Evolutionary conservation across 2,329 filamentous ascomycete species (phyloP), one percentile per base, ranked within the genome.

Genomic region (Capronia epimyces): DNA sequence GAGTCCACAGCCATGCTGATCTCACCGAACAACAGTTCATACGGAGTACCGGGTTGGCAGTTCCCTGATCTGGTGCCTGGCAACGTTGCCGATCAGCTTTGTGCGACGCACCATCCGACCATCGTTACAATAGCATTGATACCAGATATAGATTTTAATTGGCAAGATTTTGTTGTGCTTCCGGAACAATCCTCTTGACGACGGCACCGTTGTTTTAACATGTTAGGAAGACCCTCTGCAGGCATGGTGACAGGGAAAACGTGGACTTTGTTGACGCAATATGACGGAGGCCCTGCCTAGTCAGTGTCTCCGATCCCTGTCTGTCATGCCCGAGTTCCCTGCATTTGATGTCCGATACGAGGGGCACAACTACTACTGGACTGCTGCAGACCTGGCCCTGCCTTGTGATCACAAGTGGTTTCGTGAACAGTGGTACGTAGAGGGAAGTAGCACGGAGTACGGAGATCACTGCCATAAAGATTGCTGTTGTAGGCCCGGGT

Each of bases 181-280:
- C 18, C 34, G 18, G 34, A 18, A 7, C 7, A 37, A 37, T 4
- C 6, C 16, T 15, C 34, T 18, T 37, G 34, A 37, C 16, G 16
- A 37, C 18, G 15, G n/a, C 15, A 20, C 15, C 20, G 15, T n/a
- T 32, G 7, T 3, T 10, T 12, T 3, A 32, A 32, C 34, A 18
- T 20, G 34, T 20, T 37, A 6, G 34, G 15, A 7, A 37, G 15
- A 34, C 31, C 15, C n/a, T 6, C n/a, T 29, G 34, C 25, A 21
- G 22, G 37, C 36, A 36, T 36, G 1, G 15, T 47, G 16, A 39
- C 43, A 13, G 21, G 37, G 15, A 43, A 43, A 4, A 27, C 13
- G 32, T 46, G 24, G 25, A n/a, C 16, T 8, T 3, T 42, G 43
- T 43, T 51, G 43, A 47, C 49, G 49, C 49, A 51, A 37, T 12